phyloP scores from a whole-genome alignment of 768 basidiomycete genomes.

The Suillus decipiens region DNA sequence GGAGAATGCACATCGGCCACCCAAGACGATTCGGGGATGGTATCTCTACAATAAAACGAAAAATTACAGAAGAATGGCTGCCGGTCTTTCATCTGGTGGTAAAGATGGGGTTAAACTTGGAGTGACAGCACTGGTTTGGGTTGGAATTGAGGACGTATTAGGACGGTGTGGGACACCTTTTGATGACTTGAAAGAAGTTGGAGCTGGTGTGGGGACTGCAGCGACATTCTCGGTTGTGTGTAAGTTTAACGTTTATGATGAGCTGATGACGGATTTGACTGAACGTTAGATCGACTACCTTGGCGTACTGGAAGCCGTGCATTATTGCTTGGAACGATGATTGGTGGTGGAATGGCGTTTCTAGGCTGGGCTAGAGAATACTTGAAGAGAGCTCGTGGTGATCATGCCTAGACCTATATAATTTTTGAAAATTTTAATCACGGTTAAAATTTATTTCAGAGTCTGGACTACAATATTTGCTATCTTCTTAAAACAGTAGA shows the following conservation, averaged over 20 bases:
- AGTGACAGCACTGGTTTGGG: slow-evolving; percentile 47
- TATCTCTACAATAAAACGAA: slow-evolving; percentile 97
- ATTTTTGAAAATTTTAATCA: too few species aligned
- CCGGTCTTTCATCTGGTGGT: slow-evolving; percentile 68
- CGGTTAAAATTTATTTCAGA: background rate
- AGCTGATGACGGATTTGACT: slow-evolving; percentile 3
- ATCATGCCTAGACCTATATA: too few species aligned
- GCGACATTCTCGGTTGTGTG: slow-evolving; percentile 57
- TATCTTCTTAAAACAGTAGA: slow-evolving; percentile 1
- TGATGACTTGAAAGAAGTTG: slow-evolving; percentile 51
- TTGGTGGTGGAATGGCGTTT: slow-evolving; percentile 55
- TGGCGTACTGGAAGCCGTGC: slow-evolving; percentile 50
- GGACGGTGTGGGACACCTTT: slow-evolving; percentile 36
- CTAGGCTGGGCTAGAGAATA: slow-evolving; percentile 41
- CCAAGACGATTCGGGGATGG: slow-evolving; percentile 87
- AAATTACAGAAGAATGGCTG: slow-evolving; percentile 82
- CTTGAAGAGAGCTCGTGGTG: slow-evolving; percentile 19
- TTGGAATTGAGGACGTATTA: slow-evolving; percentile 48
- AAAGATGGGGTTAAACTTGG: slow-evolving; percentile 55
- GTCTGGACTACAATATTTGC: too few species aligned
- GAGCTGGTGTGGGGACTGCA: slow-evolving; percentile 67
- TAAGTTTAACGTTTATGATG: slow-evolving; percentile 32
- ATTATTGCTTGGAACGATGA: slow-evolving; percentile 53
- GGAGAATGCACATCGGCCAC: slow-evolving; percentile 90
- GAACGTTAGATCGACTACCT: slow-evolving; percentile 54